These are phyloP conservation scores for Blastobotrys illinoisensis DNA, from an alignment of 1,139 yeast genomes.

Conservation along the genomic window DNA sequence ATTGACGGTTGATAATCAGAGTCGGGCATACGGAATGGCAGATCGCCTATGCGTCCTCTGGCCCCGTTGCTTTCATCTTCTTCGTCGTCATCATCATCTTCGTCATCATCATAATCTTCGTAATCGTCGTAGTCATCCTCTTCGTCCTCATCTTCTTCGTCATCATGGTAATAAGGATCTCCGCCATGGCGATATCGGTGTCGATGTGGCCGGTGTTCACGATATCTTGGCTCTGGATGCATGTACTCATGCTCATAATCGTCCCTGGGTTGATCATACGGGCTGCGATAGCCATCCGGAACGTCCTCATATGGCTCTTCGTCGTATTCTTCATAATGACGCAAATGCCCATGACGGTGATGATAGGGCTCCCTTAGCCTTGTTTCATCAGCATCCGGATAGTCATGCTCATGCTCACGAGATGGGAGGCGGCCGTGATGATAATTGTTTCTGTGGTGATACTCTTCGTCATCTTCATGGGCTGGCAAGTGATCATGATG, in stretches of 20 bases:
- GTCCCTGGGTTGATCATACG: neutral
- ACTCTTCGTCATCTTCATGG: neutral
- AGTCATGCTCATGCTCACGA: neutral
- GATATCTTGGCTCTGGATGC: neutral
- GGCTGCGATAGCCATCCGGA: neutral
- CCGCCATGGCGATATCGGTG: neutral
- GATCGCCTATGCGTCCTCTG: neutral
- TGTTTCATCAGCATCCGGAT: neutral
- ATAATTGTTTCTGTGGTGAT: neutral
- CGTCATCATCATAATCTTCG: neutral
- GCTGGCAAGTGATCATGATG: neutral
- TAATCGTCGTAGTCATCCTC: conserved; percentile 7
- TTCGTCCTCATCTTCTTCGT: conserved; percentile 5
- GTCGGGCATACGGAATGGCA: neutral
- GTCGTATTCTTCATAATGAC: too few species aligned
- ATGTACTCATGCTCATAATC: neutral
- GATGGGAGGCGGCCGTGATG: neutral
- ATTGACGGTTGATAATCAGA: neutral
- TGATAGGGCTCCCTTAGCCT: neutral
- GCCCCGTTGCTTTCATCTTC: conserved; percentile 1
- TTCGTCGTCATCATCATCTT: conserved; percentile 4
- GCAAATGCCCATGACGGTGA: neutral
- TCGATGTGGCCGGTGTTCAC: neutral
- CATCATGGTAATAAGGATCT: conserved; percentile 2
- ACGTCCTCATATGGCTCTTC: neutral